Conservation (phyloP, 768 basidiomycete species). For the Suillus luteus region DNA sequence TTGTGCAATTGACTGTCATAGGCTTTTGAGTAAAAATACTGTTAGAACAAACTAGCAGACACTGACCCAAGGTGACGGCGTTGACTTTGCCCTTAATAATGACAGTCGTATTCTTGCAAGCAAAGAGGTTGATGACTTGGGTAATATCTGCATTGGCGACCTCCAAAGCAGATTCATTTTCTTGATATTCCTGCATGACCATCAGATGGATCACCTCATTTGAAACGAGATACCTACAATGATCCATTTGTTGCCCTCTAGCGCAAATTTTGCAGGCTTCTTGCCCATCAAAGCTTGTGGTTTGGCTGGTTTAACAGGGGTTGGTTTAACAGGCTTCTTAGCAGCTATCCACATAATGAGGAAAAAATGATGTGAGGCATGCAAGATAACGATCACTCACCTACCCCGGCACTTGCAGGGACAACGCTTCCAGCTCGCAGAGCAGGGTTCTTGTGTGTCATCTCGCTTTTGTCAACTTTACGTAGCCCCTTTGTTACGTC, state of each 20-base stretch:
- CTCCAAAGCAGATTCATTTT: slow-evolving; percentile 70
- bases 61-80: slow-evolving; percentile 81
- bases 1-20: slow-evolving; percentile 77
- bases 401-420: slow-evolving; percentile 40
- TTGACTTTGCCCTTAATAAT: slow-evolving; percentile 93
- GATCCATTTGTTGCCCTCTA: slow-evolving; percentile 94
- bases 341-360: slow-evolving; percentile 26
- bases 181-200: slow-evolving; percentile 79
- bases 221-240: slow-evolving; percentile 56
- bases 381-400: slow-evolving; percentile 34
- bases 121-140: slow-evolving; percentile 87
- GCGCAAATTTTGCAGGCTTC: slow-evolving; percentile 85
- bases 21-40: slow-evolving; percentile 5
- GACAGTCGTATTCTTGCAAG: slow-evolving; percentile 84
- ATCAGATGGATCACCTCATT: not conserved
- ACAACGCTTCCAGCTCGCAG: slow-evolving; percentile 60
- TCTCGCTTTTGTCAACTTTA: slow-evolving; percentile 94
- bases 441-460: slow-evolving; percentile 98
- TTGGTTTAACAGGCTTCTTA: slow-evolving; percentile 77
- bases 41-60: slow-evolving; percentile 1
- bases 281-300: slow-evolving; percentile 83
- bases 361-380: slow-evolving; percentile 12
- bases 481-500: slow-evolving; percentile 88
- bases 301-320: slow-evolving; percentile 80
- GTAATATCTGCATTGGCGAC: slow-evolving; percentile 77